Evolutionary conservation across 176 grass and related monocot species (phyloP), one percentile per base, ranked within the genome.

Genomic region (Cenchrus americanus): DNA sequence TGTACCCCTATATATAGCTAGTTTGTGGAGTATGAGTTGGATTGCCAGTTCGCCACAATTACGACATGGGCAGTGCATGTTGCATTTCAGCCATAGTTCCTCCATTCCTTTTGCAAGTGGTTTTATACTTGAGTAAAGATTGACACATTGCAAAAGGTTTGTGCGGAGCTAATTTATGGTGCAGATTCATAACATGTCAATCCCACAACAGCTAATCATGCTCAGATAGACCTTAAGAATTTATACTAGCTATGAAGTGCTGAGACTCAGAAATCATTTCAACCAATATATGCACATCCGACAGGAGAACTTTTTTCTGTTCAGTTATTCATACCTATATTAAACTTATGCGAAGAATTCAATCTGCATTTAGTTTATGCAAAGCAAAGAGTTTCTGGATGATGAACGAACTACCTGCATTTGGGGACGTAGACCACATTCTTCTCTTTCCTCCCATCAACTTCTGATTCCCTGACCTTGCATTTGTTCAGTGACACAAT

Each of bases 341-440:
- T 49, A 66, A 80, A 64, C 41, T 51, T 62, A 44, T 34, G 22
- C 40, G 46, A 59, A 1, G 47, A 58, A 79, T 46, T 62, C 43
- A 40, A 14, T 66, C 61, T 58, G 18, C 22, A 67, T 75, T 81
- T 66, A 37, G 19, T 17, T 66, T 77, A 17, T 24, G 24, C 61
- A 43, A 76, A 43, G 1, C 0, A 62, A 80, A 69, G 0, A 62
- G 18, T 54, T 79, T 41, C 18, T 80, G 18, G 62, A 37, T 83
- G 81, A 41, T 40, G 42, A 75, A 41, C 54, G 81, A 63, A 41
- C 85, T 84, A 99, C 97, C 97, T 99, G 97, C 97, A 99, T 84
- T 92, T 96, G 48, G 93, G 97, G 48, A 99, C 86, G 75, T 94
- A 91, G 40, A 99, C 97, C 78, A 99, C 93, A 80, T 99, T 99